Evolutionary conservation across 2,329 filamentous ascomycete species (phyloP), one percentile per base, ranked within the genome.

Genomic region (Fusarium papillatum): DNA sequence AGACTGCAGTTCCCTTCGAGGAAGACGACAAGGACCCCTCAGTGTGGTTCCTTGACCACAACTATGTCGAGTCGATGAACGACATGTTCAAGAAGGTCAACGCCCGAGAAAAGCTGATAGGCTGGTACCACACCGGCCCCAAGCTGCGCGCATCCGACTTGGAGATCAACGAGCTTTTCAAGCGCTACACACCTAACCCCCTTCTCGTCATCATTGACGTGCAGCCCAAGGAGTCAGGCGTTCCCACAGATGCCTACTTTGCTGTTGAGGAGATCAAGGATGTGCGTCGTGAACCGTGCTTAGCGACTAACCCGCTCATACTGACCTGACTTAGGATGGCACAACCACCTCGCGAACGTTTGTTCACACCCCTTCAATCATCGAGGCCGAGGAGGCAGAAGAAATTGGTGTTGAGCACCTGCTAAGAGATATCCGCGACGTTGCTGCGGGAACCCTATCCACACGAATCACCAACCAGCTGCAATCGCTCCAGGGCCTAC

Each of bases 1-100:
- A 61, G 24, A 66, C 46, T 75, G 74, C 81, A 98, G 97, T 98
- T 57, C 97, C 97, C 1, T 99, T 99, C 82, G 97, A 99, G 86
- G 97, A 99, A 88, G 97, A 99, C 84, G 97, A 98, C 82, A 98
- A 98, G 87, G 96, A 99, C 84, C 96, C 96, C 5, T 97, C 96
- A 41, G 97, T 99, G 83, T 99, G 97, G 97, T 99, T 98, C 84
- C 88, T 99, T 77, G 97, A 99, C 85, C 97, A 99, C 90, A 98
- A 98, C 90, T 99, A 98, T 82, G 95, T 99, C 85, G 97, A 99
- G 87, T 95, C 94, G 80, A 99, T 99, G 97, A 98, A 97, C 87
- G 97, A 98, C 86, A 99, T 99, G 97, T 99, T 99, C 91, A 99
- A 99, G 90, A 98, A 98, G 88, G 96, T 99, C 90, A 99, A 99